Evolutionary conservation across 2,329 filamentous ascomycete species (phyloP).

Genomic region (Myrmaecium sp.): DNA sequence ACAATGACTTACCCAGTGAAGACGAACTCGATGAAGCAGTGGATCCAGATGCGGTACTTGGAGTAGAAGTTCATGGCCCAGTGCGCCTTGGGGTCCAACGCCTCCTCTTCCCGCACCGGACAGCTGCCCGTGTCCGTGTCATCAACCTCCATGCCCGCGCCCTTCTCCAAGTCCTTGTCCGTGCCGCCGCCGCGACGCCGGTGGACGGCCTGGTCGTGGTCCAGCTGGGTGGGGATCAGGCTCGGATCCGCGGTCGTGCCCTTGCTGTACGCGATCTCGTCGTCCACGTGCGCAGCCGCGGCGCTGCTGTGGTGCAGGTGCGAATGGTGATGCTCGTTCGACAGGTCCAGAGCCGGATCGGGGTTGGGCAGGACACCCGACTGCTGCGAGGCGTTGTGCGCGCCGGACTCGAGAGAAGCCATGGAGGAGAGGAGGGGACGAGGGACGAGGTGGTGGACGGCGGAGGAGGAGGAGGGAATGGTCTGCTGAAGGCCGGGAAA

Average conservation of each 20-base stretch:
- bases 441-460: too few species aligned
- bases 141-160: slow-evolving; percentile 11
- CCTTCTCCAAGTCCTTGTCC: slow-evolving; percentile 17
- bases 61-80: slow-evolving; percentile 24
- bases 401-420: too few species aligned
- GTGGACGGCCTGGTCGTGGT: slow-evolving; percentile 26
- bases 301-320: slow-evolving; percentile 21
- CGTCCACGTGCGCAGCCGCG: slow-evolving; percentile 11
- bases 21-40: slow-evolving; percentile 27
- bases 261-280: slow-evolving; percentile 14
- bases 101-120: slow-evolving; percentile 8
- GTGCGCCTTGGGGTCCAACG: slow-evolving; percentile 17
- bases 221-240: slow-evolving; percentile 13
- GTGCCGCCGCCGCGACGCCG: slow-evolving; percentile 12
- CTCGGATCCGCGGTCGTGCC: slow-evolving; percentile 19
- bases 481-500: too few species aligned
- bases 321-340: slow-evolving; percentile 20
- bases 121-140: slow-evolving; percentile 27
- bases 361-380: slow-evolving; percentile 15
- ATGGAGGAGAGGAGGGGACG: too few species aligned
- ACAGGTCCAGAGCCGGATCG: slow-evolving; percentile 21
- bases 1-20: slow-evolving; percentile 34
- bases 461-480: too few species aligned
- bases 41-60: slow-evolving; percentile 25
- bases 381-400: slow-evolving; percentile 19